Conservation (phyloP, 2,329 filamentous ascomycete genomes). For the Aureobasidium sp. region DNA sequence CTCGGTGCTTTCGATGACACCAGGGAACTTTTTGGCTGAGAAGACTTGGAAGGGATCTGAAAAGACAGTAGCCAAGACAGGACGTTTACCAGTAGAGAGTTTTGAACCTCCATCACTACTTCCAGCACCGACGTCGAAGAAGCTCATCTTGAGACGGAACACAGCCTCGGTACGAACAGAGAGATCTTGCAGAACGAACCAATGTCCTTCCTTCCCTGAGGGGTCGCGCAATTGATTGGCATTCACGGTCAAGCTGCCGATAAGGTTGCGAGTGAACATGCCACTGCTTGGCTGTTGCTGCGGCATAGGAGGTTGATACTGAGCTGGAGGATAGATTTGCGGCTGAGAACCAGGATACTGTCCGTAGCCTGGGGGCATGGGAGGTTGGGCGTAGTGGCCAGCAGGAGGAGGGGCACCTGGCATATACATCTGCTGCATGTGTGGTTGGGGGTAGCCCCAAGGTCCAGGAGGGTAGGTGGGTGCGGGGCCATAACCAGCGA, state of each 20-base stretch:
- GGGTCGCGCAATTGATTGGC: constrained; percentile 77
- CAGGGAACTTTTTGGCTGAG: constrained; percentile 96
- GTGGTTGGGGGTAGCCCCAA: not conserved
- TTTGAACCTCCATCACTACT: constrained; percentile 23
- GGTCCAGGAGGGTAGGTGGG: not conserved
- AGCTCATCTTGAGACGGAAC: constrained; percentile 71
- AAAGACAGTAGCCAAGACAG: constrained; percentile 77
- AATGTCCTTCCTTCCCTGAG: constrained; percentile 76
- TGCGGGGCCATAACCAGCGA: not conserved
- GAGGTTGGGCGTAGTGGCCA: constrained; percentile 1
- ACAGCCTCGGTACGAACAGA: constrained; percentile 87
- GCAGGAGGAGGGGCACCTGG: not conserved
- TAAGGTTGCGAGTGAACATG: constrained; percentile 92
- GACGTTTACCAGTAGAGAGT: constrained; percentile 68
- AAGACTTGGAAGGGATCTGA: constrained; percentile 88
- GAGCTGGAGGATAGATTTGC: constrained; percentile 6
- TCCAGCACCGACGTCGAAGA: constrained; percentile 71
- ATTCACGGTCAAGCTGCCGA: constrained; percentile 83
- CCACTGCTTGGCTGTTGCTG: constrained; percentile 50
- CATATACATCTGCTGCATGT: constrained; percentile 1
- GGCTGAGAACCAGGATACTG: constrained; percentile 14
- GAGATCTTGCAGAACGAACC: constrained; percentile 94
- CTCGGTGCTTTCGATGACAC: constrained; percentile 86
- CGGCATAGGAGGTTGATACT: not conserved
- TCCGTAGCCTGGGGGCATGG: constrained; percentile 14